Percentiles rank a stretch among this genome's conserved stretches.
These are phyloP conservation scores for Phytophthora pluvialis DNA, from an alignment of 352 stramenopile species.

Conservation along the genomic window DNA sequence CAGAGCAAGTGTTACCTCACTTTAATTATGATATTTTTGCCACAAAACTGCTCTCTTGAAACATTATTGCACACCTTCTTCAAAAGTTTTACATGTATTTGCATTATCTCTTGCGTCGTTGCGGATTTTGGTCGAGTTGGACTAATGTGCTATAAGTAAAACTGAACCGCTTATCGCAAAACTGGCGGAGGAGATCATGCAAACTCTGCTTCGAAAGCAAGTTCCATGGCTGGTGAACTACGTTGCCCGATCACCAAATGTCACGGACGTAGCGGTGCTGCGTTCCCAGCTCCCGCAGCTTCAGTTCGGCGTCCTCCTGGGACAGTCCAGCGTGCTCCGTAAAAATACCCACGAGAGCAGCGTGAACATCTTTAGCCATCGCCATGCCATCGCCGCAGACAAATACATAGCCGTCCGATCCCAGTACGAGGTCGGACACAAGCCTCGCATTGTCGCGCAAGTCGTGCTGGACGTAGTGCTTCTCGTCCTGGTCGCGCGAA, in stretches of 20 bases:
- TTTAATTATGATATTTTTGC: constrained; percentile 18
- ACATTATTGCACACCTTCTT: too few relatives aligned
- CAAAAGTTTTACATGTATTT: constrained; percentile 3
- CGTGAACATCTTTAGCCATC: constrained; percentile 96
- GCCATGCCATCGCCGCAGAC: constrained; percentile 95
- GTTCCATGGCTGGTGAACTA: constrained; percentile 17
- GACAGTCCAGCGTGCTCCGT: constrained; percentile 60
- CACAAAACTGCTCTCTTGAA: background rate
- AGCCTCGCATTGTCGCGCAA: constrained; percentile 61
- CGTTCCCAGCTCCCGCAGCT: constrained; percentile 63
- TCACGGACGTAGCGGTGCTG: constrained; percentile 88
- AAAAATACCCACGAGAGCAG: constrained; percentile 83
- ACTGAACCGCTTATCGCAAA: constrained; percentile 12
- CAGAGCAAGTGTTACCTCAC: background rate
- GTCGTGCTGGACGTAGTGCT: constrained; percentile 95
- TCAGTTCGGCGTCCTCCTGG: constrained; percentile 63
- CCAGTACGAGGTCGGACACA: constrained; percentile 80
- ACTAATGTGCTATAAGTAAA: background rate
- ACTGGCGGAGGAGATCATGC: constrained; percentile 40
- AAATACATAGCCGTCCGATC: constrained; percentile 89
- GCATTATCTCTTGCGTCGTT: constrained; percentile 31
- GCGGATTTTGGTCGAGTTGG: constrained; percentile 12
- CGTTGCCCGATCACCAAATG: constrained; percentile 74
- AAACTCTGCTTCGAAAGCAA: background rate
- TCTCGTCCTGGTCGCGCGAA: constrained; percentile 90